Evolutionary conservation across 768 basidiomycete genomes (phyloP), one percentile per base, ranked within the genome.

Genomic region (Tulasnella sp.): DNA sequence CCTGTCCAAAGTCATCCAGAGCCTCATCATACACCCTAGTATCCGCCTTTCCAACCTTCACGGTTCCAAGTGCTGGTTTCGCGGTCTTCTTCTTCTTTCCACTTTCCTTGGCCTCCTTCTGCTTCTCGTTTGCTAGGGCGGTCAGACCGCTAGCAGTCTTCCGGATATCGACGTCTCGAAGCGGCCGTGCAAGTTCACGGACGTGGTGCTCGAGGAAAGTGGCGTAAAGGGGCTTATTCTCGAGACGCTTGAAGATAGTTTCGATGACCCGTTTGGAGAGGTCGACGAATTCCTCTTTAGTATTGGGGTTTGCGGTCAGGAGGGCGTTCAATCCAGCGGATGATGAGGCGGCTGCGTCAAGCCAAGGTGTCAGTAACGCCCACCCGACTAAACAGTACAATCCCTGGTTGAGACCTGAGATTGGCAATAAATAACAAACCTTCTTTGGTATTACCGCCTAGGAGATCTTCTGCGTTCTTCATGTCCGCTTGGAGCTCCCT

Each of bases 81-180:
- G 75, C 70, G 0, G 78, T 70, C 74, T 93, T 93, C 80, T 93
- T 96, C 29, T 91, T 90, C 61, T 81, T 84, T 1, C 82, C 76
- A 70, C 86, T 89, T 34, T 92, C 90, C 63, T 85, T 79, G 65
- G 85, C 83, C 68, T 90, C 90, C 72, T 82, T 88, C 73, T 93
- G 89, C 74, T 98, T 99, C 74, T 93, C 91, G 67, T 94, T 97
- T 51, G 92, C 87, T 4, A 98, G 76, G 2, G 87, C 84, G 15
- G 88, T 90, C 56, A 99, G 73, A 2, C 76, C 82, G 51, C 82
- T 86, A 0, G 91, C 88, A 0, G 81, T 88, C 69, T 97, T 97
- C 62, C 92, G 80, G 25, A 92, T 84, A 65, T 99, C 94, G 53
- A 92, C 82, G 62, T 97, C 92, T 66, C 84, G 87, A 56, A 98